Base-by-base conservation (phyloP, 2,329 filamentous ascomycete species). In the Pseudogymnoascus sp. region DNA sequence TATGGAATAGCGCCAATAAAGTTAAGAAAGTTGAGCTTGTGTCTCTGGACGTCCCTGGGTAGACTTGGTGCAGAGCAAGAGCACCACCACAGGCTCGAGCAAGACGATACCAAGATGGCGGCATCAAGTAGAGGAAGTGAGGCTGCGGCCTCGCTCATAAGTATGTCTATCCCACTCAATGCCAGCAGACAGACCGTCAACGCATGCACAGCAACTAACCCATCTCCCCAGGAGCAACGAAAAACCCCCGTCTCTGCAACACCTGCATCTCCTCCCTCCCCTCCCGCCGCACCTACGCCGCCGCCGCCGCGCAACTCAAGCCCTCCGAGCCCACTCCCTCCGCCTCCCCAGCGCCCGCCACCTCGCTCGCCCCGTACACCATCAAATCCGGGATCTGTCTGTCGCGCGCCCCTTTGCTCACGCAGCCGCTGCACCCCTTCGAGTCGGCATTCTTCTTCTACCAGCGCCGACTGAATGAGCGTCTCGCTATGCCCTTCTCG, bases 381-480 rank as follows among this genome's bases (percentile, higher is more conserved):
- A 74, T 82, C 71, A 77, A 81, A 67, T 81, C 86, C 62, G 89
- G 90, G 65, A 81, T 97, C 63, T 84, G 97, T 67, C 85, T 99
- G 65, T 94, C 91, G 50, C 90, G 94, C 28, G 85, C 94, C 57
- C 94, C 94, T 6, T 79, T 95, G 62, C 81, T 99, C 69, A 97
- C 94, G 25, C 88, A 89, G 67, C 81, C 88, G 64, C 86, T 93
- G 60, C 89, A 89, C 35, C 81, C 90, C 11, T 97, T 99, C 75
- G 94, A 99, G 75, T 89, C 91, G 71, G 82, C 93, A 65, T 97
- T 88, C 77, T 96, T 88, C 80, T 91, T 99, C 73, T 99, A 99
- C 78, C 94, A 99, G 78, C 93, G 93, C 69, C 91, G 94, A 12
- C 82, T 99, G 63, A 96, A 97, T 75, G 94, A 99, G 80, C 89